Base-by-base conservation (phyloP, 1,139 yeast species). In the Scheffersomyces stambukii region DNA sequence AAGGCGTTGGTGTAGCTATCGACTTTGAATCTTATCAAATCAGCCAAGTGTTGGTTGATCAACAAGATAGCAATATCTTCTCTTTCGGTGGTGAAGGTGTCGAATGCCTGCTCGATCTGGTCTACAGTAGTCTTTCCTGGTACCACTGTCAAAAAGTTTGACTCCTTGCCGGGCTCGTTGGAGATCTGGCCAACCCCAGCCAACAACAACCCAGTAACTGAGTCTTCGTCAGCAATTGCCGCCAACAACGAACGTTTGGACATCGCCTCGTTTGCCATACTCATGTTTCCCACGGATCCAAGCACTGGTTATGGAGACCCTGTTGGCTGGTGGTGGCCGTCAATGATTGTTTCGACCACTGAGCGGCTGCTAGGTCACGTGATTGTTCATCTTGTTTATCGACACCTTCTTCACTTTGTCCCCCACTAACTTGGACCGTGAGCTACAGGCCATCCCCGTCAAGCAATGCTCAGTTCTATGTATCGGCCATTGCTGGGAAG, bases 121-220 rank as follows among this genome's bases (percentile, higher is more conserved):
- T 84, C 94, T 21, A 72, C 74, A 5, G 81, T 64, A 8, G 96
- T 84, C 57, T 82, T 84, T 28, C 79, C 80, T 36, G 88, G 91
- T 29, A 81, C 77, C 26, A 84, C 95, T 13, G 83, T 73, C 46
- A 77, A 64, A 51, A 82, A 88, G 66, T 93, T 93, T 63, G 86
- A 79, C 43, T 81, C 82, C 51, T 80, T 76, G 14, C 77, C 77
- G 24, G 68, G 60, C 37, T 72, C 74, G 38, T 70, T 68, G 40
- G 81, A 64, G 16, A 88, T 80, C 54, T 91, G 95, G 16, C 99
- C 99, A 36, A 86, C 80, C 21, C 99, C 99, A 2, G 99, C 98
- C 38, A 91, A 72, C 26, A 91, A 68, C 67, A 93, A 75, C 4
- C 99, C 99, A 2, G 98, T 93, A 36, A 91, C 89, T 13, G 97